Evolutionary conservation across 2,329 filamentous ascomycete genomes (phyloP).

Genomic region (Cladophialophora yegresii): DNA sequence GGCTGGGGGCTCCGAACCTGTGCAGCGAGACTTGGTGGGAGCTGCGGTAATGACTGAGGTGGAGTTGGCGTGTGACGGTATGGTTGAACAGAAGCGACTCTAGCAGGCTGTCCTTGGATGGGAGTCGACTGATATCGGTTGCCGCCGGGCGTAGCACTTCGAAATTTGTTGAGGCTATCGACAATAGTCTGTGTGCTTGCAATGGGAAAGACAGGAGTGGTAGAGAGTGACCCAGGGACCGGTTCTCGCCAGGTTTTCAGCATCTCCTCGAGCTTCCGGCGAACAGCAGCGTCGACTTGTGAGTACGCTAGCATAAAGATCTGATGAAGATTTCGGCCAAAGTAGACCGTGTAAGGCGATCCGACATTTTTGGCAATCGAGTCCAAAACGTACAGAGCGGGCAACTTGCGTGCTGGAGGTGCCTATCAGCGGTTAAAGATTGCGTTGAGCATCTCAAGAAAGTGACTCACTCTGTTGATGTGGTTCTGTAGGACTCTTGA

Average conservation of each 20-base stretch:
- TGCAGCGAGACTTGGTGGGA: conserved; percentile 17
- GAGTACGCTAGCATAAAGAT: conserved; percentile 98
- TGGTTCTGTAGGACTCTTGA: conserved; percentile 88
- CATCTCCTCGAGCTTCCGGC: conserved; percentile 95
- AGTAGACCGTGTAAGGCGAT: conserved; percentile 93
- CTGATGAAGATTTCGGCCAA: conserved; percentile 85
- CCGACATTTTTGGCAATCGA: conserved; percentile 99
- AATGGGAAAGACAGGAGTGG: conserved; percentile 84
- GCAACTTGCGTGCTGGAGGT: conserved; percentile 82
- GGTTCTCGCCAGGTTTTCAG: conserved; percentile 97
- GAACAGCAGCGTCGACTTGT: conserved; percentile 77
- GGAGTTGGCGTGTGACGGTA: conserved; percentile 37
- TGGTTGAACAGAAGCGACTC: conserved; percentile 56
- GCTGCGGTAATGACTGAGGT: conserved; percentile 28
- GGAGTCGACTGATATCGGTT: conserved; percentile 57
- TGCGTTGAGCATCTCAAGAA: conserved; percentile 27
- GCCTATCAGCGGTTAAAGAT: conserved; percentile 60
- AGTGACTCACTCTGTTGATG: conserved; percentile 76
- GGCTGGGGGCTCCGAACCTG: conserved; percentile 27
- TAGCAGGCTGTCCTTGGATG: conserved; percentile 48
- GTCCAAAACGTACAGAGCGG: conserved; percentile 95
- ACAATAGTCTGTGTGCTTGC: conserved; percentile 90
- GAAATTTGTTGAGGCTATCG: conserved; percentile 85
- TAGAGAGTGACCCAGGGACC: conserved; percentile 88
- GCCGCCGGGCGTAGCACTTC: conserved; percentile 52